These are phyloP conservation scores for Podila minutissima DNA, from an alignment of 192 early-diverging fungal genomes.

Conservation along the genomic window DNA sequence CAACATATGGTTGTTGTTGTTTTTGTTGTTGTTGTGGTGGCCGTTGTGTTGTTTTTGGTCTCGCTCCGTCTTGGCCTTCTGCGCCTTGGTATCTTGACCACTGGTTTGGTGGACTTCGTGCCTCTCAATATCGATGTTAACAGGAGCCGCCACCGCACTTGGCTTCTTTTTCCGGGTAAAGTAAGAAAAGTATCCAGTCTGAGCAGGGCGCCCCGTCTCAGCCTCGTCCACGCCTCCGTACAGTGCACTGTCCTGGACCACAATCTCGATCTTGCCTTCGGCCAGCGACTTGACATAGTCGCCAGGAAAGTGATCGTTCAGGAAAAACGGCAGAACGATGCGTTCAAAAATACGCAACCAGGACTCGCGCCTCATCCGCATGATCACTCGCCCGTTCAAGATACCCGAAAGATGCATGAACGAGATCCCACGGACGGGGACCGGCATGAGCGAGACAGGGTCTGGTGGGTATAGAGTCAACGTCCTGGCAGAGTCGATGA, in stretches of 20 bases:
- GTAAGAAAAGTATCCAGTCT: slow-evolving; percentile 30
- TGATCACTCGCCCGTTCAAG: slow-evolving; percentile 56
- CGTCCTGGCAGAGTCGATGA: slow-evolving; percentile 57
- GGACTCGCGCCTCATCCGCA: slow-evolving; percentile 53
- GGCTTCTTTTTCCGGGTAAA: background rate
- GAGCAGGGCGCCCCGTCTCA: slow-evolving; percentile 22
- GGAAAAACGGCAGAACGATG: slow-evolving; percentile 58
- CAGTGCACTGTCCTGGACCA: slow-evolving; percentile 36
- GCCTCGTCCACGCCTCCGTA: slow-evolving; percentile 36
- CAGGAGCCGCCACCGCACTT: background rate
- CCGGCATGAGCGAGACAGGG: slow-evolving; percentile 55
- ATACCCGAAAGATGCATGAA: slow-evolving; percentile 64
- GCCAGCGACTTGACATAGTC: slow-evolving; percentile 58
- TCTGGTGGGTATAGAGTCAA: slow-evolving; percentile 64
- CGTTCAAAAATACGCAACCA: slow-evolving; percentile 57
- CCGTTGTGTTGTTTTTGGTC: background rate
- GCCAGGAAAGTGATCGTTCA: slow-evolving; percentile 67
- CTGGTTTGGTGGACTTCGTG: background rate
- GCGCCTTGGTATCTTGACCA: background rate
- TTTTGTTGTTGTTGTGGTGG: background rate
- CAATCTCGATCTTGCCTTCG: slow-evolving; percentile 58
- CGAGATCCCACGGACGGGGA: slow-evolving; percentile 61
- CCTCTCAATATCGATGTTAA: background rate
- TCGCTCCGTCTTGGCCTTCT: background rate
- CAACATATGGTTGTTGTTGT: background rate